Base-by-base conservation (phyloP, 805 yeast species). In the Wickerhamomyces sydowiorum region DNA sequence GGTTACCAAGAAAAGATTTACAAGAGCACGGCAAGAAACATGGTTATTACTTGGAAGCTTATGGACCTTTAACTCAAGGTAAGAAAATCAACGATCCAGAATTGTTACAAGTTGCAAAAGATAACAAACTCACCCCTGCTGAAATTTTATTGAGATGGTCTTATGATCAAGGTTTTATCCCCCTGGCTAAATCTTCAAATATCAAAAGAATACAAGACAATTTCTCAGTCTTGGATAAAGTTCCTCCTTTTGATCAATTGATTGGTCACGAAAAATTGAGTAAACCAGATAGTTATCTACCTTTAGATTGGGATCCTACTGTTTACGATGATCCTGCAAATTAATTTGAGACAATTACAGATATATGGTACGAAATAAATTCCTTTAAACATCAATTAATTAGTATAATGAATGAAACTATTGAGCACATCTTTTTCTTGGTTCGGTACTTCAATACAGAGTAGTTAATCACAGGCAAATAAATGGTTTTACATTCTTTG, bases 11-110 rank as follows among this genome's bases (percentile, higher is more conserved):
- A 42, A 46, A 48, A 15, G 63, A 61, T 44, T 53, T 78, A 45
- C 65, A 68, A 30, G 62, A 66, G 23, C 78, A 56, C 58, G 66
- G 66, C 50, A 53, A 58, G 25, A 50, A 65, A 35, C 57, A 78
- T 40, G 70, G 62, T 33, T 75, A 78, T 42, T 54, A 60, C 14
- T 51, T 69, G 7, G 80, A 78, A 51, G 85, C 85, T 2, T 80
- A 74, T 60, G 66, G 78, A 22, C 84, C 86, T 7, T 67, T 80
- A 53, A 78, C 81, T 3, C 69, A 70, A 46, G 81, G 76, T 23
- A 40, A 25, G 22, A 68, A 64, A 46, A 54, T 75, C 33, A 57
- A 66, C 43, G 76, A 73, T 52, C 70, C 71, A 1, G 67, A 61
- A 18, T 65, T 76, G 30, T 49, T 55, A 23, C 53, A 45, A 18